A percentile compares a stretch with the other conserved stretches of the same genome.
Conservation (phyloP, 257 asterid genomes). For the Jacaranda copaia region DNA sequence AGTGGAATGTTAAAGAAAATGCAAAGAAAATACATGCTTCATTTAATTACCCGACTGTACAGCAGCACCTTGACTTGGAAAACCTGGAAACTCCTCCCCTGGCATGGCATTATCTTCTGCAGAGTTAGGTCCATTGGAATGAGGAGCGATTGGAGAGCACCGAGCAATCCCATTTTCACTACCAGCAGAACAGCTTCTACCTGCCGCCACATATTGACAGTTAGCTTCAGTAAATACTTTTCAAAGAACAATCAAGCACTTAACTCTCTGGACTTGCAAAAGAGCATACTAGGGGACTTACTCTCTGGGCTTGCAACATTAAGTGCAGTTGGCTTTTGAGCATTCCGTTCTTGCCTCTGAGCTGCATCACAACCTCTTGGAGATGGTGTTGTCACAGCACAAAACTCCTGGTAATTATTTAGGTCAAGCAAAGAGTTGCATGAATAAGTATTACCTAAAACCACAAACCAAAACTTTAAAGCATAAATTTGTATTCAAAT, state of each 20-base stretch:
- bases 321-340: constrained; percentile 55
- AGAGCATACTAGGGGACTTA: constrained; percentile 46
- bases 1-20: constrained; percentile 5
- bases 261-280: constrained; percentile 50
- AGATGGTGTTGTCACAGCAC: constrained; percentile 46
- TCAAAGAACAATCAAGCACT: constrained; percentile 29
- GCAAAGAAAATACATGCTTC: constrained; percentile 17
- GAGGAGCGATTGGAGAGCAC: constrained; percentile 52
- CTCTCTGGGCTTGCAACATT: constrained; percentile 67
- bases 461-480: constrained; percentile 29
- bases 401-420: constrained; percentile 53
- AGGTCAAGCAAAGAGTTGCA: constrained; percentile 33
- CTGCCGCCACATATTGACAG: constrained; percentile 41
- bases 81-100: constrained; percentile 73
- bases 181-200: constrained; percentile 54
- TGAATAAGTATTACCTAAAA: neutral
- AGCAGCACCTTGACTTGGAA: constrained; percentile 63
- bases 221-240: constrained; percentile 33
- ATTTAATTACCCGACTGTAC: constrained; percentile 66
- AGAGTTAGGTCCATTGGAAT: constrained; percentile 46
- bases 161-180: constrained; percentile 48
- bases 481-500: constrained; percentile 22
- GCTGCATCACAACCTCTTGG: constrained; percentile 58
- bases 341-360: constrained; percentile 55
- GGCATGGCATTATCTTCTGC: constrained; percentile 45